These are phyloP conservation scores for Ophiostoma pallidulum DNA, from an alignment of 2,329 filamentous ascomycete species.

Conservation along the genomic window DNA sequence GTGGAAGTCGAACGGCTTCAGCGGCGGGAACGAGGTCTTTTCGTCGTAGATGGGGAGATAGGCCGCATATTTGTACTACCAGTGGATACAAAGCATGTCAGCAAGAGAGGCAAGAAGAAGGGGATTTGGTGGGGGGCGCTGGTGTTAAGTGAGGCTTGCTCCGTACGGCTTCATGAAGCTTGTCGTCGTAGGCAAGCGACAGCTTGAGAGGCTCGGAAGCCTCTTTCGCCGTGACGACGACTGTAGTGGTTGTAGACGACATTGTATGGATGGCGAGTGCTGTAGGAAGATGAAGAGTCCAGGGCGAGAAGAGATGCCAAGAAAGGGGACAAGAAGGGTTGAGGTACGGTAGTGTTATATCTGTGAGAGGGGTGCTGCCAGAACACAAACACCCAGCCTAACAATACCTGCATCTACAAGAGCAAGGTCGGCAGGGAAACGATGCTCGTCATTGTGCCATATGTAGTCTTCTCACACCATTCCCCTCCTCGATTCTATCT, in stretches of 20 bases:
- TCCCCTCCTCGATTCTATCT: no score
- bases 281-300: no score
- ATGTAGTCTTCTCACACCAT: conserved; percentile 8
- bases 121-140: no score
- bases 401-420: no score
- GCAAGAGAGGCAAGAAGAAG: not conserved
- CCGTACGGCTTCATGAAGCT: conserved; percentile 18
- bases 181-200: conserved; percentile 18
- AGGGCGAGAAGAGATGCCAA: no score
- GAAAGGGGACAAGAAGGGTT: no score
- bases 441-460: conserved; percentile 7
- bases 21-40: conserved; percentile 21
- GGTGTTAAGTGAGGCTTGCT: no score
- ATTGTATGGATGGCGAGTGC: not conserved
- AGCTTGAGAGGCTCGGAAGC: conserved; percentile 13
- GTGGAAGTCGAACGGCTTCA: conserved; percentile 24
- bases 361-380: not conserved
- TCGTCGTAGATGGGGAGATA: conserved; percentile 28
- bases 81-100: not conserved
- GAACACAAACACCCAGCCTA: not conserved
- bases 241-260: conserved; percentile 12
- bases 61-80: conserved; percentile 24
- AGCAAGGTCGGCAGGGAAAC: not conserved
- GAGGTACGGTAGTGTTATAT: not conserved
- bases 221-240: conserved; percentile 6